Evolutionary conservation across 108 stramenopile genomes (phyloP).

Genomic region (Parmales sp.): DNA sequence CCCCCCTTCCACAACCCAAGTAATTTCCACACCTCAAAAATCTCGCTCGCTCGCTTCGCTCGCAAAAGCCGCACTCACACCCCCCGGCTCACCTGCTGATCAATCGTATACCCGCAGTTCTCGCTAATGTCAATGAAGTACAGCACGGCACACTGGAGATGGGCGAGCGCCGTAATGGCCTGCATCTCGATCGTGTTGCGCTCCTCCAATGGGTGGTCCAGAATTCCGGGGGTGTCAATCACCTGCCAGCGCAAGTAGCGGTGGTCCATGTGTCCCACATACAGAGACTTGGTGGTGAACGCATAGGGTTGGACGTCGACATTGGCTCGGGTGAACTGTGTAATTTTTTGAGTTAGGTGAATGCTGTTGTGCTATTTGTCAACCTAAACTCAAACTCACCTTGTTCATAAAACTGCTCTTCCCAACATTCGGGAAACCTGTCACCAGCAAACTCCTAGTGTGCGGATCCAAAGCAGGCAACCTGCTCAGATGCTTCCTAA

Average conservation of each 20-base stretch:
- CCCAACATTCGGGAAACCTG: conserved; percentile 96
- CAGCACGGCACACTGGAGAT: conserved; percentile 91
- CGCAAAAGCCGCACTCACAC: too few relatives aligned
- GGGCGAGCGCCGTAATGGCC: conserved; percentile 96
- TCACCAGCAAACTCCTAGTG: conserved; percentile 93
- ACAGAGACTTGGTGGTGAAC: conserved; percentile 97
- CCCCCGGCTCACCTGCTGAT: conserved; percentile 73
- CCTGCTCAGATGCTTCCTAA: conserved; percentile 92
- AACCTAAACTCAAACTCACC: too few relatives aligned
- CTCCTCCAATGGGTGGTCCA: conserved; percentile 93
- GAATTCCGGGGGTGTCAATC: conserved; percentile 97
- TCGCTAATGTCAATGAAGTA: conserved; percentile 93
- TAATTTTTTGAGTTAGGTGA: too few relatives aligned
- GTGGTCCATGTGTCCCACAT: conserved; percentile 98
- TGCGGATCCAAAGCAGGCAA: conserved; percentile 95
- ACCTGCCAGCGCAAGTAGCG: conserved; percentile 97
- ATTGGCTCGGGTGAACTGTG: conserved; percentile 95
- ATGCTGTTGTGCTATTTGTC: too few relatives aligned
- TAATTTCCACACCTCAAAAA: too few relatives aligned
- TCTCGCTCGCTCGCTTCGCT: too few relatives aligned
- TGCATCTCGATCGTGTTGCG: conserved; percentile 99
- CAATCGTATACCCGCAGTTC: conserved; percentile 96
- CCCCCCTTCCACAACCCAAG: too few relatives aligned
- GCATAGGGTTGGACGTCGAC: conserved; percentile 99
- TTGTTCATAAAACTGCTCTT: conserved; percentile 99